Conservation (phyloP, 2,329 filamentous ascomycete species). For the Fusarium proliferatum region DNA sequence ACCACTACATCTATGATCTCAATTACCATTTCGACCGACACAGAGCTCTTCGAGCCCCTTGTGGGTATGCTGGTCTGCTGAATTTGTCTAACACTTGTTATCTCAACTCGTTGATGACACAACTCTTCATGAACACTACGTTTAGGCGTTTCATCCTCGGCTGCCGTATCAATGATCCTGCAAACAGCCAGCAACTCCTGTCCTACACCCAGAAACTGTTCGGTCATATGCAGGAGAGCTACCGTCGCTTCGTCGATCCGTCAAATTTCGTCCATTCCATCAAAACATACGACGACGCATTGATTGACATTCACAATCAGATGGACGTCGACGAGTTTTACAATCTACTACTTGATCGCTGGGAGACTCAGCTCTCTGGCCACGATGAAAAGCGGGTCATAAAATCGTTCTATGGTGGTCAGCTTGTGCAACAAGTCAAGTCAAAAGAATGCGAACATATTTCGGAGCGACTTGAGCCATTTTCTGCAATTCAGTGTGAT, state of each 20-base stretch:
- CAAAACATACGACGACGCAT: conserved; percentile 82
- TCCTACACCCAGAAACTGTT: conserved; percentile 85
- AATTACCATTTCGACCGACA: conserved; percentile 71
- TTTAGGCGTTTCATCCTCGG: conserved; percentile 88
- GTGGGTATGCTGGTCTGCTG: conserved; percentile 87
- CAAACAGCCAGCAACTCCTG: conserved; percentile 74
- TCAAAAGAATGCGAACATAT: conserved; percentile 95
- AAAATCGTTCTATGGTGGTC: conserved; percentile 88
- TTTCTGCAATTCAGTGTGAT: conserved; percentile 94
- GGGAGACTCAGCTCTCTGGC: conserved; percentile 82
- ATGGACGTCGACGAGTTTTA: conserved; percentile 99
- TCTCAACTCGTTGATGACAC: conserved; percentile 91
- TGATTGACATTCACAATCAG: conserved; percentile 88
- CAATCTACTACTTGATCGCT: conserved; percentile 90
- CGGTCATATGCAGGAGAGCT: conserved; percentile 85
- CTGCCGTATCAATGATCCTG: conserved; percentile 65
- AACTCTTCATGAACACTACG: conserved; percentile 93
- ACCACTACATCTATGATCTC: conserved; percentile 71
- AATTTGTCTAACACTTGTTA: conserved; percentile 98
- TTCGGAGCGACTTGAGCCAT: conserved; percentile 88
- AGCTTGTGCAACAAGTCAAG: conserved; percentile 93
- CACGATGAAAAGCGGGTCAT: conserved; percentile 77
- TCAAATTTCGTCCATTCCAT: conserved; percentile 78
- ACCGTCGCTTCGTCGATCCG: conserved; percentile 79
- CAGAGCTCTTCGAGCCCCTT: conserved; percentile 76